Conservation (phyloP, 441 rosid species). For the Erysimum pusillum region DNA sequence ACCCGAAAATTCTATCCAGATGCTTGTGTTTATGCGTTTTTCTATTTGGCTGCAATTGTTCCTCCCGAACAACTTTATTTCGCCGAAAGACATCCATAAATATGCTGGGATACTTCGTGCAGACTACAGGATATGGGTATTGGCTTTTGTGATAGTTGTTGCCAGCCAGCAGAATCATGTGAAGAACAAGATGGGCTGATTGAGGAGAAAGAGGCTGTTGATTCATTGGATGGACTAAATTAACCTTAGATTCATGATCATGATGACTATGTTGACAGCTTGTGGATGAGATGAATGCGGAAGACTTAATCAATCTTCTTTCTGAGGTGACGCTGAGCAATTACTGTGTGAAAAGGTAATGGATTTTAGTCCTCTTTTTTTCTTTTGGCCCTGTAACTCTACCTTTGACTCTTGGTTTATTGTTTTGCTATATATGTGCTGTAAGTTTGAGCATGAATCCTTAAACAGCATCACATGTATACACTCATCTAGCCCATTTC, state of each 20-base stretch:
- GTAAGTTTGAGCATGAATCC: not conserved
- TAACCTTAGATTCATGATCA: conserved; percentile 3
- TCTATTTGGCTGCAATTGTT: conserved; percentile 16
- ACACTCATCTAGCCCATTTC: conserved; percentile 14
- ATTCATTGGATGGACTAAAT: not conserved
- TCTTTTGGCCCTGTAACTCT: conserved; percentile 20
- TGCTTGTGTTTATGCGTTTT: conserved; percentile 18
- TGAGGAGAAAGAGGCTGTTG: conserved; percentile 12
- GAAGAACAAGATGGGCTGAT: conserved; percentile 15
- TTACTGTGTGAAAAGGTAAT: conserved; percentile 33
- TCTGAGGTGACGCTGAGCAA: conserved; percentile 12
- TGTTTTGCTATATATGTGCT: conserved; percentile 13
- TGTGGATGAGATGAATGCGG: conserved; percentile 22
- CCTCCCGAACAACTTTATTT: conserved; percentile 16
- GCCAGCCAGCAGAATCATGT: conserved; percentile 21
- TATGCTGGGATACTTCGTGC: conserved; percentile 26
- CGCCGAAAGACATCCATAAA: conserved; percentile 17
- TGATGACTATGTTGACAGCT: conserved; percentile 9
- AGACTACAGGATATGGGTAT: conserved; percentile 18
- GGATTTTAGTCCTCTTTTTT: conserved; percentile 3
- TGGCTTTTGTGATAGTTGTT: conserved; percentile 13
- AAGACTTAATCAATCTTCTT: conserved; percentile 14
- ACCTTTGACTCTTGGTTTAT: conserved; percentile 8
- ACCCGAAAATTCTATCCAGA: conserved; percentile 13
- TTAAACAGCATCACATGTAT: conserved; percentile 9